phyloP scores from a whole-genome alignment of 1,139 yeast species.

The Pichia inconspicua region DNA sequence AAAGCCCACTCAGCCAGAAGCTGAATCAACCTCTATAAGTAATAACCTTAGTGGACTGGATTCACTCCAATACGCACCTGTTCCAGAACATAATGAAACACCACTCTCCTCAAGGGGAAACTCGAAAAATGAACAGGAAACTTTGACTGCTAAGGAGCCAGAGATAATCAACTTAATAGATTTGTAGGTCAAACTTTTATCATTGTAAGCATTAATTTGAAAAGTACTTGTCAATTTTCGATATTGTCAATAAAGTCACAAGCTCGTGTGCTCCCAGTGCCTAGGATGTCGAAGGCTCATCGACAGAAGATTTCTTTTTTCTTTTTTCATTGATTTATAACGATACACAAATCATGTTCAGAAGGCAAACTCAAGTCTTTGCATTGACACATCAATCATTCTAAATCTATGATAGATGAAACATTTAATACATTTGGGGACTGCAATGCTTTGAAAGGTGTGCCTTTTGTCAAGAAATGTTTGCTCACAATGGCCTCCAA shows the following conservation, averaged over 20 bases:
- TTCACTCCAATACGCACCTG: conserved; percentile 1
- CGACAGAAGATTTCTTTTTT: no score
- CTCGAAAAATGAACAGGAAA: background rate
- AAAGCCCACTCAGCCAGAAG: background rate
- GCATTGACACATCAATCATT: no score
- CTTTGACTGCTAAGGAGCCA: background rate
- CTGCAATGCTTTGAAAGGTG: background rate
- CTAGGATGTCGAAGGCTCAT: no score
- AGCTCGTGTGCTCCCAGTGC: no score
- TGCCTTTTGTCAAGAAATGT: conserved; percentile 1
- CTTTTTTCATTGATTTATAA: no score
- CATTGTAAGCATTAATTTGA: background rate
- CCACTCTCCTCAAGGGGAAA: background rate
- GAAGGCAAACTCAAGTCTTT: no score
- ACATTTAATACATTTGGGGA: background rate
- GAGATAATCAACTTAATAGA: conserved; percentile 10
- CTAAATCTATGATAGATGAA: background rate
- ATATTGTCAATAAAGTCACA: background rate
- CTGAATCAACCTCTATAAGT: background rate
- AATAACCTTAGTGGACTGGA: background rate
- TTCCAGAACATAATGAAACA: background rate
- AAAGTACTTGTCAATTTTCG: no score
- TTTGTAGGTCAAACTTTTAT: background rate
- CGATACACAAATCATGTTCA: no score
- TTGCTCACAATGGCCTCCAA: conserved; percentile 20